These are phyloP conservation scores for Onygenales sp. DNA, from an alignment of 2,329 filamentous ascomycete species.

Conservation along the genomic window DNA sequence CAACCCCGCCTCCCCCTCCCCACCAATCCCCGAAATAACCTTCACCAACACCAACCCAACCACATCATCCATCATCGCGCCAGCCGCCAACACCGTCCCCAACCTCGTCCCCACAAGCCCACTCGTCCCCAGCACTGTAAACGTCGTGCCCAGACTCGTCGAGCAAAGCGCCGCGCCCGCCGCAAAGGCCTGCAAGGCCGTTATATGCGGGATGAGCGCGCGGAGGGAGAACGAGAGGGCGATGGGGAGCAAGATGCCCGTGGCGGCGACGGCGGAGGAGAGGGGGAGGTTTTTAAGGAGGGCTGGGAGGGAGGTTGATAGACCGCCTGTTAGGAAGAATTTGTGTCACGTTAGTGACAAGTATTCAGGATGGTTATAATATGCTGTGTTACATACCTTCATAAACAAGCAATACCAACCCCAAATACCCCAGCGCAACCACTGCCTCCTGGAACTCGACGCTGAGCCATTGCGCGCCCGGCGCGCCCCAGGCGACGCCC, in stretches of 20 bases:
- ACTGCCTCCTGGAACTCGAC: constrained; percentile 44
- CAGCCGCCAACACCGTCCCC: constrained; percentile 56
- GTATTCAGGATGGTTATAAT: neutral
- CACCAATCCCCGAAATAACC: constrained; percentile 60
- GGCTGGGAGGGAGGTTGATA: constrained; percentile 45
- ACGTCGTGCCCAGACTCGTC: constrained; percentile 64
- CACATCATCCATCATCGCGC: constrained; percentile 76
- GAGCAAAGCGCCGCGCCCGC: constrained; percentile 65
- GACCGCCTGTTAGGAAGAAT: constrained; percentile 27
- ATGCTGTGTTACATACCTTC: constrained; percentile 42
- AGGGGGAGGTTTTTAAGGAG: constrained; percentile 53
- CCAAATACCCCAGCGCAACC: constrained; percentile 61
- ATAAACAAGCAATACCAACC: constrained; percentile 62
- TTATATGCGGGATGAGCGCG: constrained; percentile 38
- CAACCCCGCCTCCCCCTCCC: constrained; percentile 6
- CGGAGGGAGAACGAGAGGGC: constrained; percentile 54
- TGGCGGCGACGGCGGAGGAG: constrained; percentile 54
- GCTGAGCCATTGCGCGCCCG: constrained; percentile 53
- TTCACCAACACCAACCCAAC: constrained; percentile 69
- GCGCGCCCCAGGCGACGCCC: constrained; percentile 60
- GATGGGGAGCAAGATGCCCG: constrained; percentile 56
- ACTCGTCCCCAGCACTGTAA: constrained; percentile 52
- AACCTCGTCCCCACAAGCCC: constrained; percentile 45
- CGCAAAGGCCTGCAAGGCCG: constrained; percentile 56
- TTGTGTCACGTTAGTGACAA: too few relatives aligned